phyloP scores from a whole-genome alignment of 345 rosid genomes.

The Eucalyptus microcorys region DNA sequence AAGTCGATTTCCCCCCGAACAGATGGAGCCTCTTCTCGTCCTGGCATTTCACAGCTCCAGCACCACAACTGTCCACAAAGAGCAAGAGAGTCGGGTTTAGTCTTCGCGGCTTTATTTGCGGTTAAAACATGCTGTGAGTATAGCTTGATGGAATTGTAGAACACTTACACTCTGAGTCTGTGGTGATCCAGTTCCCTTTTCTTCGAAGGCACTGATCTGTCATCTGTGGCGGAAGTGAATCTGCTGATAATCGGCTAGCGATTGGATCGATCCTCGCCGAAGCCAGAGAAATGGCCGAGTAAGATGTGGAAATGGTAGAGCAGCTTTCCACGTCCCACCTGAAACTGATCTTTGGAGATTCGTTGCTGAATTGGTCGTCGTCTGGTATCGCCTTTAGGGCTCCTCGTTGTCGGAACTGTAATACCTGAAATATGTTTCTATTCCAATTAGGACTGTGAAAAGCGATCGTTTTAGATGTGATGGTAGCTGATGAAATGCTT shows the following conservation, averaged over 20 bases:
- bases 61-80: slow-evolving; percentile 58
- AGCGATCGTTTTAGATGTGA: background rate
- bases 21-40: background rate
- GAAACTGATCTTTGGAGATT: slow-evolving; percentile 62
- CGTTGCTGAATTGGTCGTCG: slow-evolving; percentile 32
- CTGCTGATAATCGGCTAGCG: slow-evolving; percentile 17
- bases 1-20: background rate
- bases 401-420: slow-evolving; percentile 30
- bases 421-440: slow-evolving; percentile 15
- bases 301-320: slow-evolving; percentile 33
- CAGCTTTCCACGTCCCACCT: slow-evolving; percentile 73
- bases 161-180: slow-evolving; percentile 76
- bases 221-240: slow-evolving; percentile 22
- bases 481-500: background rate
- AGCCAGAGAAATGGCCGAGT: slow-evolving; percentile 37
- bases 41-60: slow-evolving; percentile 46
- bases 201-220: background rate
- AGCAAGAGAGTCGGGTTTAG: background rate
- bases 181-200: slow-evolving; percentile 88
- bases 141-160: background rate
- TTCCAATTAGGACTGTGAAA: background rate
- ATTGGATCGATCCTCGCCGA: slow-evolving; percentile 22
- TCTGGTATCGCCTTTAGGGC: slow-evolving; percentile 37
- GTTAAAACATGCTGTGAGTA: background rate
- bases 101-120: background rate